Base-by-base conservation (phyloP, 2,329 filamentous ascomycete genomes). In the Calonectria hongkongensis region DNA sequence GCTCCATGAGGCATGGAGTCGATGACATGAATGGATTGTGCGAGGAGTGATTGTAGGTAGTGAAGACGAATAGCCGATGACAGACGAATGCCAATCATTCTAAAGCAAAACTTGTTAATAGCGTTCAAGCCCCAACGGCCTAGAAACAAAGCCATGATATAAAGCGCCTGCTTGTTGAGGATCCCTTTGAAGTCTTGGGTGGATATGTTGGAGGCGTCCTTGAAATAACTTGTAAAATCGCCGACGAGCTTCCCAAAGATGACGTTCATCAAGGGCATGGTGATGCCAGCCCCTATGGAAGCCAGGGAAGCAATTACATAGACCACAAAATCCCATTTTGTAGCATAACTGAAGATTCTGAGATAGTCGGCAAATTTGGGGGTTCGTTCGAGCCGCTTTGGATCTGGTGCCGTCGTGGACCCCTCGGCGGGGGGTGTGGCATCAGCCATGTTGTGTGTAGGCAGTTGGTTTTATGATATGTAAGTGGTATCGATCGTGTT, bases 1-100 rank as follows among this genome's bases (percentile, higher is more conserved):
- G 87, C 86, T 2, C 89, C 89, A 0, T 87, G 78, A 2, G 88
- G 88, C 51, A 89, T 83, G 5, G 86, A 84, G 71, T 89, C 89
- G 30, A 91, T 83, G 4, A 83, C 85, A 70, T 85, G 85, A 48
- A 90, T 85, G 0, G 88, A 86, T 66, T 89, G 88, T 0, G 84
- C 79, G 73, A 91, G 89, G 3, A 90, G 83, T 0, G 89, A 85
- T 10, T 83, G 81, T 2, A 90, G 83, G 74, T 90, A 91, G 63
- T 87, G 84, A 15, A 89, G 82, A 28, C 89, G 87, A 16, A 91
- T 70, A 6, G 85, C 84, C 18, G 88, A 87, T 21, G 88, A 89
- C 1, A 89, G 85, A 0, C 87, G 84, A 16, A 90, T 84, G 3
- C 88, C 86, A 10, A 86, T 87, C 71, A 88, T 86, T 8, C 88